Evolutionary conservation across 2,329 filamentous ascomycete species (phyloP), one percentile per base, ranked within the genome.

Genomic region (Ceratocystis cubensis): DNA sequence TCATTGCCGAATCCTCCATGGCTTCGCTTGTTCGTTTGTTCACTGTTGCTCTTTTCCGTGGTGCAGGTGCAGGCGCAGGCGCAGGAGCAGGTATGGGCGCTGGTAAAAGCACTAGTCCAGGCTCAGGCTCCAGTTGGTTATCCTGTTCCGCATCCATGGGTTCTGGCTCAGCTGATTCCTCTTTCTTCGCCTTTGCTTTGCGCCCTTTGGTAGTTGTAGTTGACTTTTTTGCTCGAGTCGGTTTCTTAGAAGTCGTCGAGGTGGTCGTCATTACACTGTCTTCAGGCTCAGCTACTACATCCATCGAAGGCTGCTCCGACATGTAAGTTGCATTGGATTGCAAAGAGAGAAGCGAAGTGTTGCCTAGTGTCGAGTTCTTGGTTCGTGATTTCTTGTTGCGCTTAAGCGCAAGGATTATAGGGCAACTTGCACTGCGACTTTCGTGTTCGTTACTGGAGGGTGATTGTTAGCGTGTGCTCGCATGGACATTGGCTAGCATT

Each of bases 401-500:
- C 44, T 77, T 83, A 30, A 82, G 80, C 33, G 96, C 82, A 1
- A 79, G 76, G 73, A 97, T 97, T 77, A 96, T 97, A 15, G 85
- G 81, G 73, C 94, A 99, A 28, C 87, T 81, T 0, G 90, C 84
- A 1, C 87, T 88, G 71, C 94, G 85, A 65, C 84, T 86, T 71
- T 86, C 85, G 73, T 99, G 94, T 74, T 99, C 94, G 69, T 95
- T 86, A 73, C 89, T 93, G 67, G 8, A 56, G 59, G 20, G 70
- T 13, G 2, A 25, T 6, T n/a, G 37, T 77, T 67, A 75, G 72
- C n/a, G 10, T 61, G 63, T 64, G 3, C 28, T n/a, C 28, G 6
- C 20, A 28, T 33, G 8, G 20, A 5, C 15, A 53, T 37, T 17
- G 44, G 25, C 22, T 20, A 33, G 61, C 7, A 20, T 15, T 46